Conservation (phyloP, 768 basidiomycete genomes). For the Piloderma croceum region DNA sequence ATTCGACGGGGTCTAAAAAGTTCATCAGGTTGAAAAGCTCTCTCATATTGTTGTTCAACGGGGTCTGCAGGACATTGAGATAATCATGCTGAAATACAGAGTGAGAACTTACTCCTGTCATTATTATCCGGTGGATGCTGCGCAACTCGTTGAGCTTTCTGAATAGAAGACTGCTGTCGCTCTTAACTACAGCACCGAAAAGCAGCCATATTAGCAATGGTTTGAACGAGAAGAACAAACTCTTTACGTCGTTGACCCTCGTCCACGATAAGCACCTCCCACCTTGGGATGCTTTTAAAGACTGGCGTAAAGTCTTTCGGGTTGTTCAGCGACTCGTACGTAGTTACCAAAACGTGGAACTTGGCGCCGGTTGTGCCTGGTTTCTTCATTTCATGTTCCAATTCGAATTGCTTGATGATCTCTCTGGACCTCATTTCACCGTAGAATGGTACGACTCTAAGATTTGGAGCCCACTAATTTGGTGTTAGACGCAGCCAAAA, state of each 20-base stretch:
- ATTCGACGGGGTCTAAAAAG: conserved; percentile 77
- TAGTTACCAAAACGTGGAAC: conserved; percentile 89
- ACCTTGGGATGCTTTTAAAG: conserved; percentile 79
- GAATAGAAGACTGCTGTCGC: conserved; percentile 73
- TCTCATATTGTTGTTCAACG: conserved; percentile 93
- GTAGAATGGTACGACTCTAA: conserved; percentile 79
- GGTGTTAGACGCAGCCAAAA: neutral
- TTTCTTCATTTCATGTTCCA: conserved; percentile 51
- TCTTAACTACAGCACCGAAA: conserved; percentile 78
- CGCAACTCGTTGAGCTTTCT: conserved; percentile 77
- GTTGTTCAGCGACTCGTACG: conserved; percentile 80
- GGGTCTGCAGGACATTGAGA: conserved; percentile 49
- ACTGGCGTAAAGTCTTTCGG: conserved; percentile 63
- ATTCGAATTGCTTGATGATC: conserved; percentile 75
- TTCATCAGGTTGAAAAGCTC: conserved; percentile 97
- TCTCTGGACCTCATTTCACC: conserved; percentile 78
- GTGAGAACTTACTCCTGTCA: conserved; percentile 66
- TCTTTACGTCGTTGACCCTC: conserved; percentile 85
- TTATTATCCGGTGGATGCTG: conserved; percentile 73
- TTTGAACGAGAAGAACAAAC: conserved; percentile 5
- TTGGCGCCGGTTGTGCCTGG: conserved; percentile 47
- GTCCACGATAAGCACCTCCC: conserved; percentile 92
- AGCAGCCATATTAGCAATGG: conserved; percentile 9
- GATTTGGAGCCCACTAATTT: conserved; percentile 44
- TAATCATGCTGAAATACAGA: conserved; percentile 1